Percentiles rank a stretch among this genome's conserved stretches.
phyloP scores from a whole-genome alignment of 2,329 filamentous ascomycete species.

The Coniochaeta sp. region DNA sequence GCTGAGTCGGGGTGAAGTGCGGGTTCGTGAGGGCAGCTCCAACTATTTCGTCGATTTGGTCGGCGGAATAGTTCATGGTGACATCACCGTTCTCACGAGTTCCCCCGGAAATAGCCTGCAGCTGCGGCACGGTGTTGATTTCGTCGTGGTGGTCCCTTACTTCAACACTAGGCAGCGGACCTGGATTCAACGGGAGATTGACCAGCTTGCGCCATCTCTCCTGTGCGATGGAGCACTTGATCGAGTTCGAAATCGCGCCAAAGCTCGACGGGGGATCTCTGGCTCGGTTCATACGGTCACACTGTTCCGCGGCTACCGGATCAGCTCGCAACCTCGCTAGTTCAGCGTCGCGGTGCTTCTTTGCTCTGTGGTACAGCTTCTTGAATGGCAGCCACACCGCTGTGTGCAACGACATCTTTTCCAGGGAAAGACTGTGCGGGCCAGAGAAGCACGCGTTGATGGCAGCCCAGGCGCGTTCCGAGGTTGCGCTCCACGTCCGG shows the following conservation, averaged over 20 bases:
- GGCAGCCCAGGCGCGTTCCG: conserved; percentile 19
- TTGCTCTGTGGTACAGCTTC: conserved; percentile 45
- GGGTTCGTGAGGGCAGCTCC: not conserved
- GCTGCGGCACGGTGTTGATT: not conserved
- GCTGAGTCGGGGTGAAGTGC: not conserved
- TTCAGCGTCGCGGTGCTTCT: conserved; percentile 42
- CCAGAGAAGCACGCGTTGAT: conserved; percentile 20
- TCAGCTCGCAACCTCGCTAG: conserved; percentile 39
- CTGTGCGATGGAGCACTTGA: conserved; percentile 38
- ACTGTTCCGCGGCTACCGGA: conserved; percentile 36
- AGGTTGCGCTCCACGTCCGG: conserved; percentile 27
- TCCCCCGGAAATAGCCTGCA: not conserved
- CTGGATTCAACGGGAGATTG: conserved; percentile 14
- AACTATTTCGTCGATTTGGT: not conserved
- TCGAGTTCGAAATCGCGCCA: conserved; percentile 34
- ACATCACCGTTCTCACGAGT: not conserved
- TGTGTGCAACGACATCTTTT: conserved; percentile 35
- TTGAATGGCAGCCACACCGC: conserved; percentile 46
- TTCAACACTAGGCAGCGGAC: not conserved
- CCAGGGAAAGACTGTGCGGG: conserved; percentile 31
- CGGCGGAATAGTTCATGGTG: not conserved
- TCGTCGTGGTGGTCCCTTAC: not conserved
- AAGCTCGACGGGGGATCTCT: conserved; percentile 37
- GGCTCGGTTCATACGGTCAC: conserved; percentile 41
- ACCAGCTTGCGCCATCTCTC: conserved; percentile 46